phyloP scores from a whole-genome alignment of 192 early-diverging fungal genomes.

The Podochytrium sp. region DNA sequence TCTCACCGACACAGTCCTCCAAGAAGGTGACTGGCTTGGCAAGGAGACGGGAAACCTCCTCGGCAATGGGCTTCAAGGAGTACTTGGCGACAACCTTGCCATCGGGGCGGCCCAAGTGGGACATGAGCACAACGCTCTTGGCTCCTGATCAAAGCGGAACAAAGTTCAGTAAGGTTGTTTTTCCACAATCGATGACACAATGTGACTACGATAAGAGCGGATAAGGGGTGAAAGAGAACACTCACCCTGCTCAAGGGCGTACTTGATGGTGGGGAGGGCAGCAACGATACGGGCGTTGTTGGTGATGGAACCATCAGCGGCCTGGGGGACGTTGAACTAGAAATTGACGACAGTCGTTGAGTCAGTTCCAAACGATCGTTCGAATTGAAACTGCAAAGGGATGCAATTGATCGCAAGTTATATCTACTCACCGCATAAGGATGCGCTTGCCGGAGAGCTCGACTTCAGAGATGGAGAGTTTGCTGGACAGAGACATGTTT shows the following conservation, averaged over 20 bases:
- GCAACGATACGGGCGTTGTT: constrained; percentile 97
- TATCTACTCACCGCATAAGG: too few species aligned
- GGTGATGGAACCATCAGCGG: constrained; percentile 86
- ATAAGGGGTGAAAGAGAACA: not conserved
- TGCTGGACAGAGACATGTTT: constrained; percentile 57
- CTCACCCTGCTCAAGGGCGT: constrained; percentile 83
- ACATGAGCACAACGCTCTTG: constrained; percentile 89
- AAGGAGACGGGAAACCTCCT: constrained; percentile 79
- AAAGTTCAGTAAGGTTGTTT: not conserved
- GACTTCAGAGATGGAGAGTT: constrained; percentile 87
- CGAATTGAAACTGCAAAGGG: too few species aligned
- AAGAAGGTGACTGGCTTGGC: constrained; percentile 87
- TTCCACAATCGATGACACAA: too few species aligned
- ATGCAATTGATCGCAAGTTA: too few species aligned
- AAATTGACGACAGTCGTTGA: constrained; percentile 58
- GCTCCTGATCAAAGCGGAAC: constrained; percentile 57
- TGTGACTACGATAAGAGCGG: not conserved
- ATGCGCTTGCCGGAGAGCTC: constrained; percentile 86
- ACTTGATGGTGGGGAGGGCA: constrained; percentile 92
- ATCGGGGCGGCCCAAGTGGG: constrained; percentile 96
- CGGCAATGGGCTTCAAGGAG: constrained; percentile 89
- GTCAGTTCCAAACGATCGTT: not conserved
- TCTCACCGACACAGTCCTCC: constrained; percentile 88
- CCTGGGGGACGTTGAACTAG: constrained; percentile 99
- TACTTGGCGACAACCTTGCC: constrained; percentile 86